Evolutionary conservation across 2,329 filamentous ascomycete genomes (phyloP).

Genomic region (Stachybotrys elegans): DNA sequence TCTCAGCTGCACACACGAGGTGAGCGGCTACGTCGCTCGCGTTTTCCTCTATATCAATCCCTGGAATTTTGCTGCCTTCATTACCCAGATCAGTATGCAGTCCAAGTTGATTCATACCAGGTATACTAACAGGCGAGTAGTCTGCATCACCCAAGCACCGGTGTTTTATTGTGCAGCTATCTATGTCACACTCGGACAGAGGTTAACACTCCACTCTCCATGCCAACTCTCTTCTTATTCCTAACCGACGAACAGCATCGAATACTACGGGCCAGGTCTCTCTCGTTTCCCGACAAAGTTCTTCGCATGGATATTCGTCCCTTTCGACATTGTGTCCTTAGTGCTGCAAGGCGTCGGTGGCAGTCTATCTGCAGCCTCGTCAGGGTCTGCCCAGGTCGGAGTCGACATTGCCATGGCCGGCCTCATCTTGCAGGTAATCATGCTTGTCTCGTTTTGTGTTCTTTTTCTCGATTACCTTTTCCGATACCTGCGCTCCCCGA

Average conservation of each 20-base stretch:
- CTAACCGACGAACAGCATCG: conserved; percentile 15
- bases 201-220: conserved; percentile 1
- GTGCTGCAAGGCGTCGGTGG: conserved; percentile 47
- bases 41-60: conserved; percentile 49
- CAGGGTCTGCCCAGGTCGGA: conserved; percentile 33
- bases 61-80: conserved; percentile 49
- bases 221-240: fast-evolving
- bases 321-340: conserved; percentile 45
- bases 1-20: conserved; percentile 46
- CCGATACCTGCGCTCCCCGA: conserved; percentile 13
- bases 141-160: conserved; percentile 37
- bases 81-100: conserved; percentile 46
- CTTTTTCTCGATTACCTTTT: conserved; percentile 36
- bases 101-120: background rate
- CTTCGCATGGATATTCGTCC: conserved; percentile 35
- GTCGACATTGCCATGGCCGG: conserved; percentile 45
- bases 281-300: conserved; percentile 26
- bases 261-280: conserved; percentile 23
- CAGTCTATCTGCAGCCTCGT: conserved; percentile 29
- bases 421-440: conserved; percentile 43
- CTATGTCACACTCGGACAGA: conserved; percentile 16
- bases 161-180: conserved; percentile 31
- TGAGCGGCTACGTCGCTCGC: conserved; percentile 54
- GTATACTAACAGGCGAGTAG: background rate
- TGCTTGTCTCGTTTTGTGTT: conserved; percentile 37